Base-by-base conservation (phyloP, 2,329 filamentous ascomycete species). In the Trichoderma koningii region DNA sequence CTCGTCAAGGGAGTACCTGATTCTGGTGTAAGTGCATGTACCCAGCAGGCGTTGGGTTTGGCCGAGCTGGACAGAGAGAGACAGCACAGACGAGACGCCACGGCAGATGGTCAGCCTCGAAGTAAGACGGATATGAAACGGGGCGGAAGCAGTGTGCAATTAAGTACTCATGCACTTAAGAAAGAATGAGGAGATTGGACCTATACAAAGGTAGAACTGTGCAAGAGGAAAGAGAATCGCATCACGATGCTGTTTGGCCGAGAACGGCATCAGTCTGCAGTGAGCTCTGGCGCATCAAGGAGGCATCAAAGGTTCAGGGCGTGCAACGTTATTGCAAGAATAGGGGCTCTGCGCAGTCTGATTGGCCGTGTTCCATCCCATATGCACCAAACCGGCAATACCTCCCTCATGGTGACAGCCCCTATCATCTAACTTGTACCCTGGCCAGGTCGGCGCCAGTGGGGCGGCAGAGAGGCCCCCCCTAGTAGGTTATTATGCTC, bases 401-500 rank as follows among this genome's bases (percentile, higher is more conserved):
- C 63, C 56, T 65, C 19, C 12, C n/a, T 5, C 42, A 41, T 51
- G 42, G 56, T 52, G 50, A 51, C 51, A n/a, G 56, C 55, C 63
- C 55, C 63, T 55, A 65, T 64, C 61, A 45, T 42, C 55, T 21
- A 38, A 30, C 44, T 26, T 50, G 57, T 53, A 59, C 63, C 53
- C 53, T 42, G 59, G 42, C 59, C 59, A 15, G 19, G 50, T 45
- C 48, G 47, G 9, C 47, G 19, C 21, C 34, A 41, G 56, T 62
- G 56, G 56, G 56, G 51, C 63, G 21, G 9, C 28, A 23, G 12
- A 64, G 52, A 57, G 48, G 55, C 55, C 56, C 63, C 63, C 63
- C 63, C 55, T 65, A 61, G 63, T 65, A 61, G 63, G 63, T 65
- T 65, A 55, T 61, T 65, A 57, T 41, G 23, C 50, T 61, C 48